These are phyloP conservation scores for Yamadazyma philogaea DNA, from an alignment of 805 yeast genomes.

Conservation along the genomic window DNA sequence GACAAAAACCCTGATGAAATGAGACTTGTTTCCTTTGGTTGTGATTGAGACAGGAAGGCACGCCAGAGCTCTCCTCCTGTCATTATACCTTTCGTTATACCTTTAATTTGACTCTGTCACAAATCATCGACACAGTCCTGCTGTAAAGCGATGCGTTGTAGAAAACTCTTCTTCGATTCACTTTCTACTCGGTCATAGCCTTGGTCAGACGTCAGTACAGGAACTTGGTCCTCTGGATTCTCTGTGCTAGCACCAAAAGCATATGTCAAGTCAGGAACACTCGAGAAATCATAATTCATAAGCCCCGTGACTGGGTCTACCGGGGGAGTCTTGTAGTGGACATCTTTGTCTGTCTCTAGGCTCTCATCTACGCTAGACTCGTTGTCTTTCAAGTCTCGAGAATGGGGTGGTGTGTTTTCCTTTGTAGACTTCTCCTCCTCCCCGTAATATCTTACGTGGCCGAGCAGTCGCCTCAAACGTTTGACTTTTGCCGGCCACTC, in stretches of 20 bases:
- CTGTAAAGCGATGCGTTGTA: constrained; percentile 37
- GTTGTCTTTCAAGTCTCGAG: background rate
- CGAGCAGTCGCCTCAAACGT: constrained; percentile 20
- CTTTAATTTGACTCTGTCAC: background rate
- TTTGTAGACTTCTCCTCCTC: constrained; percentile 7
- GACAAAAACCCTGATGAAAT: too few relatives aligned
- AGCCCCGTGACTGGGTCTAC: background rate
- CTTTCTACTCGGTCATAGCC: background rate
- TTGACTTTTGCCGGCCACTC: constrained; percentile 26
- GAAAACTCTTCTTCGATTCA: background rate
- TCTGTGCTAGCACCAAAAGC: background rate
- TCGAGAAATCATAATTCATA: background rate
- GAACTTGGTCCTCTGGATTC: background rate
- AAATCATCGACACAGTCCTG: constrained; percentile 32
- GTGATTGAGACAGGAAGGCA: too few relatives aligned
- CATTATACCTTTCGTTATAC: too few relatives aligned
- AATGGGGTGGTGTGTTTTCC: background rate
- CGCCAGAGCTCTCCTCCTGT: too few relatives aligned
- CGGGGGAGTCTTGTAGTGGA: background rate
- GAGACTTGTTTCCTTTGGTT: too few relatives aligned
- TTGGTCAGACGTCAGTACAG: background rate
- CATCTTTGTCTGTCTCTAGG: background rate
- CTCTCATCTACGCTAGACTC: background rate
- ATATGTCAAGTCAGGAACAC: background rate
- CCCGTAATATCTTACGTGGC: constrained; percentile 23